phyloP scores from a whole-genome alignment of 2,329 filamentous ascomycete genomes.

The Proliferodiscus dingleyae region DNA sequence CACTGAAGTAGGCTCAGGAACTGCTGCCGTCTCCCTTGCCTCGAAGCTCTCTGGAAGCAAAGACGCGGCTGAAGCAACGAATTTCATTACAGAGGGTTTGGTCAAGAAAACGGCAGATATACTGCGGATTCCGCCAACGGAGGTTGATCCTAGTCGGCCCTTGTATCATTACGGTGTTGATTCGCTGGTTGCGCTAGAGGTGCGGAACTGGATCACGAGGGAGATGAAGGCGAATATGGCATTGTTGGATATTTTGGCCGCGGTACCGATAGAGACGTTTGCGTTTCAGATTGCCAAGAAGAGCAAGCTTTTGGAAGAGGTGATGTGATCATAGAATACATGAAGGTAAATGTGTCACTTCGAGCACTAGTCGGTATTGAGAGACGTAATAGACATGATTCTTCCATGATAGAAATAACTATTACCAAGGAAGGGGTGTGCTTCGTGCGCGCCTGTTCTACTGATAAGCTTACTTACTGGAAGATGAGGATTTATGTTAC shows the following conservation, averaged over 20 bases:
- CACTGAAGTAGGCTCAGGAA: neutral
- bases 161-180: constrained; percentile 43
- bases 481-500: too few species aligned
- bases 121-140: constrained; percentile 23
- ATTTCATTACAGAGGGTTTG: constrained; percentile 11
- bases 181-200: constrained; percentile 47
- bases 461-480: too few species aligned
- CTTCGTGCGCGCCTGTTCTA: too few species aligned
- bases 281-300: too few species aligned
- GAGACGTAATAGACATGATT: too few species aligned
- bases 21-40: constrained; percentile 1
- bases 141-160: constrained; percentile 26
- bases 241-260: constrained; percentile 15
- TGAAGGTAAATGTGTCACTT: too few species aligned
- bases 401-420: too few species aligned
- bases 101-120: constrained; percentile 24
- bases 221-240: constrained; percentile 38
- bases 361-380: too few species aligned
- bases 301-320: too few species aligned
- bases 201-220: constrained; percentile 45
- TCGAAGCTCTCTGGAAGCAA: constrained; percentile 2
- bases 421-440: too few species aligned
- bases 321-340: too few species aligned
- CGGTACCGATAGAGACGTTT: too few species aligned
- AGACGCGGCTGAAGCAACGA: constrained; percentile 5